Base-by-base conservation (phyloP, 2,329 filamentous ascomycete genomes). In the Hyphodiscus sp. region DNA sequence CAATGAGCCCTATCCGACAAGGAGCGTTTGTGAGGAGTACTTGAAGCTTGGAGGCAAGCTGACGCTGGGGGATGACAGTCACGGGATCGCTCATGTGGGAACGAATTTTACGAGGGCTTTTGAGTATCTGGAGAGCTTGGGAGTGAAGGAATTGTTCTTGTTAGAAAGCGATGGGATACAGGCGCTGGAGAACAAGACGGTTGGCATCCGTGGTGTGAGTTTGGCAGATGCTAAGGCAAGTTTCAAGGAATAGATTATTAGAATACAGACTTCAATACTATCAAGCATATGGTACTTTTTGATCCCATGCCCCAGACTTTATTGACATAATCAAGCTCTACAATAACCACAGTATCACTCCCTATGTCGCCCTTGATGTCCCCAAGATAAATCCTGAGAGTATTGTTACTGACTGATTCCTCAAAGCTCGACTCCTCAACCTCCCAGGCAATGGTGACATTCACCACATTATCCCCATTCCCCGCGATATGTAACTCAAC, bases 31-130 rank as follows among this genome's bases (percentile, higher is more conserved):
- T 63, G 78, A 89, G 78, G 81, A 82, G 67, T 95, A 90, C 74
- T 66, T 91, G 51, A 71, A 71, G 8, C 77, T 89, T 63, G 85
- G 85, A 20, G 91, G 94, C 20, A 81, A 80, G 56, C 95, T 97
- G 70, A 95, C 90, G 50, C 78, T 99, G 63, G 96, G 89, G 7
- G 94, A 99, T 69, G 94, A 99, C 71, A 96, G 91, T 69, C 94
- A 99, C 73, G 89, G 89, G 41, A 80, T 90, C 54, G 86, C 81
- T 1, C 92, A 99, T 67, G 79, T 99, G 5, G 90, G 85, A n/a
- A 85, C 89, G 49, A 92, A 95, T 67, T 97, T 94, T 72, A 67
- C 69, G 45, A 80, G 80, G 42, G 82, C 87, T 5, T 71, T 95
- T 54, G 76, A 80, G 1, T 96, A 88, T 68, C 73, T 95, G 52